Evolutionary conservation across 2,329 filamentous ascomycete genomes (phyloP), one percentile per base, ranked within the genome.

Genomic region (Xylaria sp.): DNA sequence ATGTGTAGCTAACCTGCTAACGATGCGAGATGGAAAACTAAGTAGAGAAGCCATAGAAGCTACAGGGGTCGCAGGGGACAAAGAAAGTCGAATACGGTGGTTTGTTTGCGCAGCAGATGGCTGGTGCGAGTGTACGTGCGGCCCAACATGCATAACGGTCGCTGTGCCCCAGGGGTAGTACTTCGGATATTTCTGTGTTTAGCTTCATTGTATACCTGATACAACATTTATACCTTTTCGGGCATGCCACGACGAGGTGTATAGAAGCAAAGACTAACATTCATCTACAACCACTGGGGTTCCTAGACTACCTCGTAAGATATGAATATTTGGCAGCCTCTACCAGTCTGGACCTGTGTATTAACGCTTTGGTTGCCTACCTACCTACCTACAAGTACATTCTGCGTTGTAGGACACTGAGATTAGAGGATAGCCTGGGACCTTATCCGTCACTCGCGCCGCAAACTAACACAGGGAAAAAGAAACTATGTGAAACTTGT

Each of bases 71-170:
- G 51, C 40, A 31, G 43, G 53, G 51, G 15, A 51, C 35, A 40
- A 57, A 63, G 55, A 49, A 33, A 33, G 45, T 11, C 33, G n/a
- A 51, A 35, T 40, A 40, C 6, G n/a, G 28, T 55, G 21, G 46
- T 40, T 53, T 19, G 63, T 54, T 63, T 65, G 55, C 42, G 40
- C 42, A 50, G 42, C 3, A n/a, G 33, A 42, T 46, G 37, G 59
- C 17, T 19, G 40, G 49, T 56, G 42, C 43, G 33, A 47, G 17
- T 37, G n/a, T 25, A 28, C 15, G 23, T 35, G 19, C 8, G 43
- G 37, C 49, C 28, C 35, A 52, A 17, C 12, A 21, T 6, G 15
- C 17, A 8, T 40, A 40, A 7, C 11, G 19, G 9, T 21, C 35
- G 52, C 42, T 21, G 50, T 55, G 23, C 23, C 37, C 14, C 52